These are phyloP conservation scores for Rhododendron kiyosumense DNA, from an alignment of 148 eudicot species.

Conservation along the genomic window DNA sequence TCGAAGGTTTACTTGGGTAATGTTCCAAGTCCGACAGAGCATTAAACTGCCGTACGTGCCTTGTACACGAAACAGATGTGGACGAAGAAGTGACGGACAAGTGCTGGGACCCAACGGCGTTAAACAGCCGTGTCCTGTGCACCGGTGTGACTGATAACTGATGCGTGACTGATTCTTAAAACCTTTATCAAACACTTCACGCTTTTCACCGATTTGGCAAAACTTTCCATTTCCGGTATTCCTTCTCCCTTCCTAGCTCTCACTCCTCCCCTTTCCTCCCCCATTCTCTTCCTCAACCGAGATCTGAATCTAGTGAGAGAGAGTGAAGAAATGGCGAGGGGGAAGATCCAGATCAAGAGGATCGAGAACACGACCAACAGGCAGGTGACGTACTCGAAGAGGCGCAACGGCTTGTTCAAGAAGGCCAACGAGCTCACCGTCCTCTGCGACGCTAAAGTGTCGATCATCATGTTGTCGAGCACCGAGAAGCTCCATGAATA, in stretches of 20 bases:
- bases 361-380: slow-evolving; percentile 83
- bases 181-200: slow-evolving; percentile 14
- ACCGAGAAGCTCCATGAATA: slow-evolving; percentile 68
- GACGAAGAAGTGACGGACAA: background rate
- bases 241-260: background rate
- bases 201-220: slow-evolving; percentile 29
- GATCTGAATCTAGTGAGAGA: background rate
- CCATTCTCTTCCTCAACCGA: background rate
- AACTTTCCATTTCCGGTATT: slow-evolving; percentile 21
- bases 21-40: too few relatives aligned
- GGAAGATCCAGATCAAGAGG: slow-evolving; percentile 84
- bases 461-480: slow-evolving; percentile 74
- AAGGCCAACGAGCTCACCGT: slow-evolving; percentile 82
- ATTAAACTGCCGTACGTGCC: too few relatives aligned
- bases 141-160: slow-evolving; percentile 15
- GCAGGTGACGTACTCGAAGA: slow-evolving; percentile 86
- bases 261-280: background rate
- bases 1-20: too few relatives aligned
- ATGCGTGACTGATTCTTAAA: slow-evolving; percentile 30
- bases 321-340: slow-evolving; percentile 57
- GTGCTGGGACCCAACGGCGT: too few relatives aligned
- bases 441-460: slow-evolving; percentile 79
- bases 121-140: background rate
- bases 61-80: background rate
- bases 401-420: slow-evolving; percentile 81